A percentile compares a stretch with the other conserved stretches of the same genome.
These are phyloP conservation scores for Fistulifera pelliculosa DNA, from an alignment of 108 stramenopile species.

Conservation along the genomic window DNA sequence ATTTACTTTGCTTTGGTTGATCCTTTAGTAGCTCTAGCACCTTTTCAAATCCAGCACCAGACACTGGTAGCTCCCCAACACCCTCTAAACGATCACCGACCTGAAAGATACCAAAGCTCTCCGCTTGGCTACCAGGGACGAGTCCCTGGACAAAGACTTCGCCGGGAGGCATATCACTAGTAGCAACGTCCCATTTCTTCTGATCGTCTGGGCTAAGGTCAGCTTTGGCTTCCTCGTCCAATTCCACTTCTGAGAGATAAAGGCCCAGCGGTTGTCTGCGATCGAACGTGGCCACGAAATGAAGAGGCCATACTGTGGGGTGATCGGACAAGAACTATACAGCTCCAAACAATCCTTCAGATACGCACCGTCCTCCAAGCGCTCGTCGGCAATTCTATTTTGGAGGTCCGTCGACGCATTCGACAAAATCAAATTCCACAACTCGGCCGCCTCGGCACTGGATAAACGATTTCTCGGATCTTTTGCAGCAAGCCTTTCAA, in stretches of 20 bases:
- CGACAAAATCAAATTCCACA: constrained; percentile 21
- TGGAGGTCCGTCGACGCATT: not conserved
- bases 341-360: constrained; percentile 54
- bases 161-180: constrained; percentile 41
- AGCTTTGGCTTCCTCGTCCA: constrained; percentile 24
- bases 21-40: constrained; percentile 41
- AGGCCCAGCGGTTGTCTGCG: constrained; percentile 46
- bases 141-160: constrained; percentile 71
- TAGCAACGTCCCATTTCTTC: constrained; percentile 44
- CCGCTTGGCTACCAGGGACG: constrained; percentile 49
- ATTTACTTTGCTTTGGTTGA: constrained; percentile 25
- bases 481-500: constrained; percentile 42
- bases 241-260: constrained; percentile 41
- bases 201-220: constrained; percentile 18
- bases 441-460: constrained; percentile 34
- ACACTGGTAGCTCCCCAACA: constrained; percentile 63
- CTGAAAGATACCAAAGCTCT: constrained; percentile 59
- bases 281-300: constrained; percentile 75
- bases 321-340: constrained; percentile 28
- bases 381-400: constrained; percentile 1
- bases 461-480: constrained; percentile 43
- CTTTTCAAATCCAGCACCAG: constrained; percentile 57
- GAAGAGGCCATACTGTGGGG: constrained; percentile 42
- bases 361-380: constrained; percentile 31
- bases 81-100: constrained; percentile 67